A percentile compares a stretch with the other conserved stretches of the same genome.
Evolutionary conservation across 2,329 filamentous ascomycete genomes (phyloP).

Genomic region (Elsinoe batatas): DNA sequence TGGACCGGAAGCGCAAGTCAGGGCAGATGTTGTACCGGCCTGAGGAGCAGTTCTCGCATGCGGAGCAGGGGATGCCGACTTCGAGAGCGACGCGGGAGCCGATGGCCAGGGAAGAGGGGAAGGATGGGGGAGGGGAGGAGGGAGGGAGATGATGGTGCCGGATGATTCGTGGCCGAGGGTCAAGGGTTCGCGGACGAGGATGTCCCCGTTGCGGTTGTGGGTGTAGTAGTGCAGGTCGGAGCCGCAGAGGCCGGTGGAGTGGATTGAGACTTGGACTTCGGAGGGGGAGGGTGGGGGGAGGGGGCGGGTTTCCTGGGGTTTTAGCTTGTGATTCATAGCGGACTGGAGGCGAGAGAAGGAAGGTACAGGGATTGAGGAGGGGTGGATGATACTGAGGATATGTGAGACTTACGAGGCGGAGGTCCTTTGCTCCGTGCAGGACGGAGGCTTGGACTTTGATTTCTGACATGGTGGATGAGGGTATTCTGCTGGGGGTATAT

Average conservation of each 20-base stretch:
- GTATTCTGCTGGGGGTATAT: neutral
- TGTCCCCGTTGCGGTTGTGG: constrained; percentile 79
- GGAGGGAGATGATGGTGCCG: constrained; percentile 61
- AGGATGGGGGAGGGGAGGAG: constrained; percentile 49
- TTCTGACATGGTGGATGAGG: constrained; percentile 10
- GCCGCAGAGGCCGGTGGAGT: constrained; percentile 59
- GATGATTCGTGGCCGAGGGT: constrained; percentile 70
- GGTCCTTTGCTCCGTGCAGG: constrained; percentile 51
- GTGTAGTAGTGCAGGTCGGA: constrained; percentile 76
- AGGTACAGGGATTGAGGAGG: too few relatives aligned
- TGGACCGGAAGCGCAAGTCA: constrained; percentile 47
- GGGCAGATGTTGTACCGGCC: constrained; percentile 55
- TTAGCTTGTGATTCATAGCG: too few relatives aligned
- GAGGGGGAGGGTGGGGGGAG: constrained; percentile 37
- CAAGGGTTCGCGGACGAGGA: constrained; percentile 71
- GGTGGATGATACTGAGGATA: too few relatives aligned
- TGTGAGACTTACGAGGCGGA: constrained; percentile 44
- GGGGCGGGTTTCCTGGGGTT: constrained; percentile 46
- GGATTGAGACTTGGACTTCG: constrained; percentile 56
- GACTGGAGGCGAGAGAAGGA: too few relatives aligned
- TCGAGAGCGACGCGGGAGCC: constrained; percentile 89
- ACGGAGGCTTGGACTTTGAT: constrained; percentile 42
- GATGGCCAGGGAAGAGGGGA: constrained; percentile 41
- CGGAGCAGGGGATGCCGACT: constrained; percentile 75
- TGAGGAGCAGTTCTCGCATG: constrained; percentile 45